Evolutionary conservation across 345 rosid genomes (phyloP).

Genomic region (Heritiera littoralis): DNA sequence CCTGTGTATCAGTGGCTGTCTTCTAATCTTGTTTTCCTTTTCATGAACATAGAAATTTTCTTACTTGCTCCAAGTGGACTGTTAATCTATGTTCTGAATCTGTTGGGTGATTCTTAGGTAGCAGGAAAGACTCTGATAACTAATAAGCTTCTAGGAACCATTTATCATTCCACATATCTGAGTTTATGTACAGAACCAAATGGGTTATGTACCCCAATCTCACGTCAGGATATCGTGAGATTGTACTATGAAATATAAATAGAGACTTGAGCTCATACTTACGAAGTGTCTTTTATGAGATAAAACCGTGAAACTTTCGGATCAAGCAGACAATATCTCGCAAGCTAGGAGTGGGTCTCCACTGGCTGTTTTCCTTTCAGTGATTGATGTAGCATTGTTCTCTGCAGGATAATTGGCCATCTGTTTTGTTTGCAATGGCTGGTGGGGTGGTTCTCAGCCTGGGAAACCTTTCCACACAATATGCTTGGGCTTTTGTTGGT

Average conservation of each 20-base stretch:
- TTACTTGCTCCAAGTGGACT: not conserved
- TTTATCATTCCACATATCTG: not conserved
- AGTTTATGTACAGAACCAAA: too few relatives aligned
- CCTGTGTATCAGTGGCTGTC: not conserved
- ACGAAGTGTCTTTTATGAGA: too few relatives aligned
- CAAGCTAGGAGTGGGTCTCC: too few relatives aligned
- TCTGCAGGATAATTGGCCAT: conserved; percentile 71
- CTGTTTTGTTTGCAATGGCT: conserved; percentile 71
- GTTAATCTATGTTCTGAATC: not conserved
- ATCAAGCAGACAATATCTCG: too few relatives aligned
- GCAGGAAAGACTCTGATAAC: not conserved
- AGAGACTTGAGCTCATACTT: too few relatives aligned
- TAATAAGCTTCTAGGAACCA: not conserved
- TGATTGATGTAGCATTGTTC: not conserved
- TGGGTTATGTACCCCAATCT: too few relatives aligned
- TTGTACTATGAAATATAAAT: too few relatives aligned
- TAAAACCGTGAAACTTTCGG: too few relatives aligned
- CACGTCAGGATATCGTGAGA: too few relatives aligned
- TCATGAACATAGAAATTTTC: not conserved
- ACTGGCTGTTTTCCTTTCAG: not conserved
- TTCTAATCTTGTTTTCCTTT: not conserved
- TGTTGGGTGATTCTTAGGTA: not conserved
- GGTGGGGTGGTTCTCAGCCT: conserved; percentile 81
- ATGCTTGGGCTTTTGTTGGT: conserved; percentile 83
- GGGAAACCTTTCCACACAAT: conserved; percentile 75